These are phyloP conservation scores for Knoxia roxburghii DNA, from an alignment of 257 asterid species.

Conservation along the genomic window DNA sequence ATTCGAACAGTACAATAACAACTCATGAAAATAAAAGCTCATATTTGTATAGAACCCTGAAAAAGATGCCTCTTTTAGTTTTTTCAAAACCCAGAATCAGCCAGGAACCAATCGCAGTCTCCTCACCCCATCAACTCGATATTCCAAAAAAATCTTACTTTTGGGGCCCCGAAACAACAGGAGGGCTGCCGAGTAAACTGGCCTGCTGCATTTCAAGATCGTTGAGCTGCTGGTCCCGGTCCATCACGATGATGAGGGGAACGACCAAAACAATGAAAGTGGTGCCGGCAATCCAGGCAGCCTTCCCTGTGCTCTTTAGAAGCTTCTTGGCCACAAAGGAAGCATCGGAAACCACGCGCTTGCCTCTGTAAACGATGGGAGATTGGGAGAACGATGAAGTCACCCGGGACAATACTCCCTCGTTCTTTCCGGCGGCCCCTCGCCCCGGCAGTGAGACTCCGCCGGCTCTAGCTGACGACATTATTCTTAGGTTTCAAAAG, in stretches of 20 bases:
- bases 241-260: constrained; percentile 82
- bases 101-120: background rate
- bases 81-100: background rate
- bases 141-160: constrained; percentile 13
- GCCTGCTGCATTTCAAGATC: constrained; percentile 84
- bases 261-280: constrained; percentile 66
- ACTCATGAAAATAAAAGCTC: background rate
- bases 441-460: constrained; percentile 27
- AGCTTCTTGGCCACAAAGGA: constrained; percentile 61
- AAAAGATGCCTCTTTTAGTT: background rate
- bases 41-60: background rate
- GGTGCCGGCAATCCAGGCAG: constrained; percentile 88
- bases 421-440: constrained; percentile 15
- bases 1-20: background rate
- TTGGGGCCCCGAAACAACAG: constrained; percentile 20
- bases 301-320: constrained; percentile 74
- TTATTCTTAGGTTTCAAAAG: background rate
- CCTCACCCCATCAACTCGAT: background rate
- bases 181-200: constrained; percentile 58
- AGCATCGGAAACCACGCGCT: constrained; percentile 56
- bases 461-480: constrained; percentile 24
- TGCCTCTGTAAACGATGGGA: constrained; percentile 62
- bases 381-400: constrained; percentile 42
- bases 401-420: constrained; percentile 20
- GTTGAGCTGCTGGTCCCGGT: constrained; percentile 68